Evolutionary conservation across 495 filamentous ascomycete genomes (phyloP).

Genomic region (Xylaria castorea): DNA sequence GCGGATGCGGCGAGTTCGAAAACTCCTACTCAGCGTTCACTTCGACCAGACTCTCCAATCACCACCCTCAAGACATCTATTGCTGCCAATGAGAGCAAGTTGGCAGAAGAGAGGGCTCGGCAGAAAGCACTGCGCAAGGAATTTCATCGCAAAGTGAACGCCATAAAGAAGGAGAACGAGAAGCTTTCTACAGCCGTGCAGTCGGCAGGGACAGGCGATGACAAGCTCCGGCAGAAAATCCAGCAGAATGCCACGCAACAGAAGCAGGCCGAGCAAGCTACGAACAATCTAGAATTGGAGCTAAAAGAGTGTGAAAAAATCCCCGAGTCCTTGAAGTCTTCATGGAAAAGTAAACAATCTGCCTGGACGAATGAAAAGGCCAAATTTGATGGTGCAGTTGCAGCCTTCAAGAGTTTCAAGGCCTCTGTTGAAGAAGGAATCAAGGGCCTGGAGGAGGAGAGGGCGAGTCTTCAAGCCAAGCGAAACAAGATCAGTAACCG

Average conservation of each 20-base stretch:
- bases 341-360: constrained; percentile 66
- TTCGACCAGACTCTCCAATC: constrained; percentile 83
- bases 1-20: constrained; percentile 51
- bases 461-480: constrained; percentile 71
- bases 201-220: constrained; percentile 80
- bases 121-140: constrained; percentile 80
- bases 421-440: constrained; percentile 68
- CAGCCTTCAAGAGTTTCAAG: constrained; percentile 67
- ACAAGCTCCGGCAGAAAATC: constrained; percentile 79
- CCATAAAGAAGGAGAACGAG: constrained; percentile 81
- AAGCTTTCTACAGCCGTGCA: constrained; percentile 69
- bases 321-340: constrained; percentile 68
- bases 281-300: constrained; percentile 64
- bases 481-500: constrained; percentile 79
- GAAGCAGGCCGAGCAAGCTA: constrained; percentile 79
- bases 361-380: constrained; percentile 70
- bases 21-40: constrained; percentile 59
- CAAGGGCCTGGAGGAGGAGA: constrained; percentile 69
- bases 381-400: constrained; percentile 63
- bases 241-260: constrained; percentile 78
- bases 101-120: constrained; percentile 76
- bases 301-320: constrained; percentile 71
- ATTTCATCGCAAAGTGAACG: constrained; percentile 72
- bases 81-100: constrained; percentile 74
- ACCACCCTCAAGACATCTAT: constrained; percentile 91